phyloP scores from a whole-genome alignment of 139 green algal genomes.

The Gonium pectorale region DNA sequence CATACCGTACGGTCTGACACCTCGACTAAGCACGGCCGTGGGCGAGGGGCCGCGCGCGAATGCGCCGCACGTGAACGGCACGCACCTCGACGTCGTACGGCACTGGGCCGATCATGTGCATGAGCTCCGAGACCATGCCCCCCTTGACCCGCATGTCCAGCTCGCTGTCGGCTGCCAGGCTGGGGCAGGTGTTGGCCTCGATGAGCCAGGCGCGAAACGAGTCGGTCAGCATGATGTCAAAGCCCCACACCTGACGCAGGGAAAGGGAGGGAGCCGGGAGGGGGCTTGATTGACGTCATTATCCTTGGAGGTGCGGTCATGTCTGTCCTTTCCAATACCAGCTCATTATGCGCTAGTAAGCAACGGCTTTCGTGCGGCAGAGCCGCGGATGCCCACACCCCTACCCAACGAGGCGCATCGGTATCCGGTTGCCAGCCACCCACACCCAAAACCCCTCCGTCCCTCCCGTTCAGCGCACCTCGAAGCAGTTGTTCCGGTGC shows the following conservation, averaged over 20 bases:
- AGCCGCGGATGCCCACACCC: too few relatives aligned
- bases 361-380: too few relatives aligned
- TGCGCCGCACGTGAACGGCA: not conserved
- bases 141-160: slow-evolving; percentile 55
- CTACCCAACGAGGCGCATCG: too few relatives aligned
- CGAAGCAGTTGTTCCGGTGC: slow-evolving; percentile 71
- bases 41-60: too few relatives aligned
- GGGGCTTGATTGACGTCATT: too few relatives aligned
- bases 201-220: slow-evolving; percentile 67
- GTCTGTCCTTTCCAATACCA: too few relatives aligned
- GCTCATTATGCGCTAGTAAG: too few relatives aligned
- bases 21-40: too few relatives aligned
- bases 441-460: not conserved
- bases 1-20: too few relatives aligned
- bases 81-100: slow-evolving; percentile 54
- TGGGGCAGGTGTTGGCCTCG: slow-evolving; percentile 74
- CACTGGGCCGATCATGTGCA: slow-evolving; percentile 65
- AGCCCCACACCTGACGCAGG: slow-evolving; percentile 66
- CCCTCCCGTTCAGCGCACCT: slow-evolving; percentile 39
- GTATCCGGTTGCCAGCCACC: not conserved
- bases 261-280: not conserved
- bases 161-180: slow-evolving; percentile 53
- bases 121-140: slow-evolving; percentile 58
- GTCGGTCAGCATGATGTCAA: slow-evolving; percentile 74
- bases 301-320: too few relatives aligned